Evolutionary conservation across 768 basidiomycete species (phyloP).

Genomic region (Stropharia rugosoannulata): DNA sequence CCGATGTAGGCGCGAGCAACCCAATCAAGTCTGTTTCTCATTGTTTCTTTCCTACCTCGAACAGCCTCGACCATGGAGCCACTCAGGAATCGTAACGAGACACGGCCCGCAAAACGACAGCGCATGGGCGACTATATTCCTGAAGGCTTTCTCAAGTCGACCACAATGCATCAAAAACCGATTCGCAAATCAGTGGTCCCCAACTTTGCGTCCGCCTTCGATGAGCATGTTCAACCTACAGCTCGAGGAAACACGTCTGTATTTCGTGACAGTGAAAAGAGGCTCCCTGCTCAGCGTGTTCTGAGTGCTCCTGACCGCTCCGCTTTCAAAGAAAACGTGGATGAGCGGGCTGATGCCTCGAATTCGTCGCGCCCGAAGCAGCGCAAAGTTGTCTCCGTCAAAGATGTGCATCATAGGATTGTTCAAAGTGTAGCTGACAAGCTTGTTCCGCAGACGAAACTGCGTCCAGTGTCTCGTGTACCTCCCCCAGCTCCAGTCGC

Average conservation of each 20-base stretch:
- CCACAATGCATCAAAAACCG: not conserved
- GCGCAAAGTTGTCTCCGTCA: not conserved
- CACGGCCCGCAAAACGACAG: slow-evolving; percentile 13
- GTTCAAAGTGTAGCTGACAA: not conserved
- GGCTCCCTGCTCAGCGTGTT: too few relatives aligned
- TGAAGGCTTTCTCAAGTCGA: slow-evolving; percentile 14
- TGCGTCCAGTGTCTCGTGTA: slow-evolving; percentile 3
- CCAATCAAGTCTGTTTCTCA: not conserved
- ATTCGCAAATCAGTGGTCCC: slow-evolving; percentile 10
- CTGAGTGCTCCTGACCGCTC: too few relatives aligned
- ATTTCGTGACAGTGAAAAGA: not conserved
- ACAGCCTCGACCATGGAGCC: not conserved
- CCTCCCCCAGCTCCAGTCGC: slow-evolving; percentile 7
- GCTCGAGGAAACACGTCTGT: not conserved
- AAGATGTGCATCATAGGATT: not conserved
- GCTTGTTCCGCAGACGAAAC: not conserved
- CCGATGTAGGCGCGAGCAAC: not conserved
- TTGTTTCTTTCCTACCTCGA: not conserved
- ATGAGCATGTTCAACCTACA: not conserved
- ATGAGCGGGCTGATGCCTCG: not conserved
- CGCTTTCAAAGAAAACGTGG: not conserved
- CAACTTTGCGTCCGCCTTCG: slow-evolving; percentile 12
- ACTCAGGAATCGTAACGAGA: not conserved
- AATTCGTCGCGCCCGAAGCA: not conserved
- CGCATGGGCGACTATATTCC: slow-evolving; percentile 9